Evolutionary conservation across 345 rosid species (phyloP).

Genomic region (Combretum micranthum): DNA sequence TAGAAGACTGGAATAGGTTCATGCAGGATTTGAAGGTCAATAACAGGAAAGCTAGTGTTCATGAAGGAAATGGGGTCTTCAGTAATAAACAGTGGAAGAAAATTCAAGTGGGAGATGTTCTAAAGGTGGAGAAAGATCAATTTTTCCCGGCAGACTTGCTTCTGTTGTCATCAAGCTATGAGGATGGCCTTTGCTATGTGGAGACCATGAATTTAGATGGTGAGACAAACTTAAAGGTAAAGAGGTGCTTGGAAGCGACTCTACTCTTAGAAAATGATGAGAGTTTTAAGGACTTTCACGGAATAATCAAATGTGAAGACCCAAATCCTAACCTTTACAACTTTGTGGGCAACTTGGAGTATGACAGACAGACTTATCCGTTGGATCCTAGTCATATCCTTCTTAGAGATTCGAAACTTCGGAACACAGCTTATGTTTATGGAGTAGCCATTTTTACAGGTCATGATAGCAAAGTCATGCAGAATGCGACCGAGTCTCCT

Average conservation of each 20-base stretch:
- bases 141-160: constrained; percentile 93
- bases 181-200: constrained; percentile 94
- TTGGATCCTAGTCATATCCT: constrained; percentile 86
- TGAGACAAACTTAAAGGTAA: constrained; percentile 91
- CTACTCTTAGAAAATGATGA: constrained; percentile 56
- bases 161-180: constrained; percentile 79
- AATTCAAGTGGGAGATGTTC: constrained; percentile 72
- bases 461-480: constrained; percentile 92
- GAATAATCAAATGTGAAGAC: constrained; percentile 73
- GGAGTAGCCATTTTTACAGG: constrained; percentile 89
- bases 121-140: constrained; percentile 85
- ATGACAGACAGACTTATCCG: constrained; percentile 49
- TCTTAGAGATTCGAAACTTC: constrained; percentile 92
- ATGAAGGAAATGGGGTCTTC: constrained; percentile 52
- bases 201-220: constrained; percentile 99
- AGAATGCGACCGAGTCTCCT: constrained; percentile 81
- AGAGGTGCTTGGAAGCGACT: constrained; percentile 71
- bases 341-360: constrained; percentile 76
- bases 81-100: constrained; percentile 58
- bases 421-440: constrained; percentile 72
- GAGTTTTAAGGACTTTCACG: constrained; percentile 52
- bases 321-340: constrained; percentile 93
- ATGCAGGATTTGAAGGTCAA: constrained; percentile 88
- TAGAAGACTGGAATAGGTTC: constrained; percentile 96
- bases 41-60: constrained; percentile 52